phyloP scores from a whole-genome alignment of 1,139 yeast genomes.

The Insectozyma bohioensis region DNA sequence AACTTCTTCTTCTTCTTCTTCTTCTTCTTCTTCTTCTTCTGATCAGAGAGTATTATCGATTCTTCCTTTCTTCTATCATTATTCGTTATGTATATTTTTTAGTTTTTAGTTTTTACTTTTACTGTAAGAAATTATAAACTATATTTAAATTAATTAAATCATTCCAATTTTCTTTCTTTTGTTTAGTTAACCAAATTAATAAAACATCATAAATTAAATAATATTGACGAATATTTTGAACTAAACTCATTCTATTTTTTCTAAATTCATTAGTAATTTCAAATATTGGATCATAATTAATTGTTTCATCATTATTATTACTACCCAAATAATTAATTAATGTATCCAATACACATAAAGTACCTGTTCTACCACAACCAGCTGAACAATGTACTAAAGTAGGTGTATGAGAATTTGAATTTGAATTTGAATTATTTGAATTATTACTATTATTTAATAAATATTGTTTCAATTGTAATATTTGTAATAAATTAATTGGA shows the following conservation, averaged over 20 bases:
- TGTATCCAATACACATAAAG: slow-evolving; percentile 57
- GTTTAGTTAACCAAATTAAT: slow-evolving; percentile 22
- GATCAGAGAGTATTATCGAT: too few relatives aligned
- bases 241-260: slow-evolving; percentile 78
- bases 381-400: slow-evolving; percentile 69
- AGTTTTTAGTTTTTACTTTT: too few relatives aligned
- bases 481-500: slow-evolving; percentile 41
- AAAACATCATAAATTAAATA: slow-evolving; percentile 64
- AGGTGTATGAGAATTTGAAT: slow-evolving; percentile 11
- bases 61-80: too few relatives aligned
- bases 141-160: slow-evolving; percentile 23
- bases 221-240: slow-evolving; percentile 75
- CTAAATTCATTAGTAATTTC: slow-evolving; percentile 60
- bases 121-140: too few relatives aligned
- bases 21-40: too few relatives aligned
- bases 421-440: too few relatives aligned
- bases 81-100: slow-evolving; percentile 1
- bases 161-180: slow-evolving; percentile 3
- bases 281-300: slow-evolving; percentile 40
- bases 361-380: slow-evolving; percentile 83
- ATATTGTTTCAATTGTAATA: slow-evolving; percentile 39
- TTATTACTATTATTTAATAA: slow-evolving; percentile 24
- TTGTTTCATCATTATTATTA: slow-evolving; percentile 12
- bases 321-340: slow-evolving; percentile 20
- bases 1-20: not conserved